These are phyloP conservation scores for Cladochytrium replicatum DNA, from an alignment of 192 early-diverging fungal genomes.

Conservation along the genomic window DNA sequence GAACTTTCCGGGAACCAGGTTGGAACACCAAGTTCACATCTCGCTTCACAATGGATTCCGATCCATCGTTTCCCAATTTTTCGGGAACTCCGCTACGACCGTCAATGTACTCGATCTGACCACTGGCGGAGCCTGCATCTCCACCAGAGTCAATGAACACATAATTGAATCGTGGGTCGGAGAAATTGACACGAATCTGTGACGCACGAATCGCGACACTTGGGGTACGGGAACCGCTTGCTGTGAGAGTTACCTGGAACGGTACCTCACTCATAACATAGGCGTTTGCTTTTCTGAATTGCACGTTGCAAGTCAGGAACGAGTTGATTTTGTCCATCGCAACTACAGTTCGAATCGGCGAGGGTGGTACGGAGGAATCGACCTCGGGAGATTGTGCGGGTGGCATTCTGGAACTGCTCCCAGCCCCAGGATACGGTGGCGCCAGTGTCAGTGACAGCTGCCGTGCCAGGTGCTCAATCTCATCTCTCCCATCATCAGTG, in stretches of 20 bases:
- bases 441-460: no score
- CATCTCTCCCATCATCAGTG: no score
- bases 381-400: no score
- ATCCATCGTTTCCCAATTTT: no score
- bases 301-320: slow-evolving; percentile 35
- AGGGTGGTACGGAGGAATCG: no score
- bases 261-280: slow-evolving; percentile 44
- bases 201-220: slow-evolving; percentile 36
- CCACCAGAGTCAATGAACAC: slow-evolving; percentile 27
- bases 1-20: slow-evolving; percentile 38
- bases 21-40: slow-evolving; percentile 36
- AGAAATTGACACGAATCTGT: slow-evolving; percentile 47
- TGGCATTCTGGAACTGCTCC: no score
- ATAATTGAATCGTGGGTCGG: slow-evolving; percentile 46
- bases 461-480: no score
- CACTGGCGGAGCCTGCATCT: neutral
- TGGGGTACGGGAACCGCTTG: slow-evolving; percentile 28
- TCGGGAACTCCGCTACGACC: slow-evolving; percentile 1
- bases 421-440: no score
- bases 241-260: slow-evolving; percentile 51
- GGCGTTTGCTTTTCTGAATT: slow-evolving; percentile 25
- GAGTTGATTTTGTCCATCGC: slow-evolving; percentile 59
- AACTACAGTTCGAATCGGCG: no score
- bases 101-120: slow-evolving; percentile 13
- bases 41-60: slow-evolving; percentile 33